Percentiles rank a stretch among this genome's conserved stretches.
Conservation (phyloP, 208 protist species). For the Angomonas ambiguus region DNA sequence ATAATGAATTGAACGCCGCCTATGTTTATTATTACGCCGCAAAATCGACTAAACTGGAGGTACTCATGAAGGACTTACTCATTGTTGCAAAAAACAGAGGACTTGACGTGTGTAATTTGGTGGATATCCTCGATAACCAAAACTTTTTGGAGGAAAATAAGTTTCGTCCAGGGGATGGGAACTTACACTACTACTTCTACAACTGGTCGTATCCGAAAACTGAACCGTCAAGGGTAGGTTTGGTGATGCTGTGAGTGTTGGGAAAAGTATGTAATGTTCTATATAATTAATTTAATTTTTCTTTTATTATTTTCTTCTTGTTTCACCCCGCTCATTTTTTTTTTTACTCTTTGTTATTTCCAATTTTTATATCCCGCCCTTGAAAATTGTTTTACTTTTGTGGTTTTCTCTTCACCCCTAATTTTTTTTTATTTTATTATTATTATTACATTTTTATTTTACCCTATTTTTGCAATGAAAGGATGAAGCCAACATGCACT, state of each 20-base stretch:
- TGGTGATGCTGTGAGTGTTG: constrained; percentile 90
- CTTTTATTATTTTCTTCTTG: constrained; percentile 10
- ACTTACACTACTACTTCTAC: constrained; percentile 99
- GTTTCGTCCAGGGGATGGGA: constrained; percentile 97
- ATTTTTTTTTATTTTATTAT: too few relatives aligned
- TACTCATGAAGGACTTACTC: constrained; percentile 92
- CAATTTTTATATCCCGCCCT: background rate
- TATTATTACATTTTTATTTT: too few relatives aligned
- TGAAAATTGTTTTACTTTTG: too few relatives aligned
- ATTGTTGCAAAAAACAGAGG: constrained; percentile 80
- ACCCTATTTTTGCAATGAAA: too few relatives aligned
- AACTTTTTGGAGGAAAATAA: constrained; percentile 93
- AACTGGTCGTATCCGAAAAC: constrained; percentile 94
- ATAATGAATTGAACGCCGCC: constrained; percentile 92
- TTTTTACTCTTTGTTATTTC: background rate
- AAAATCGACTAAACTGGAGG: constrained; percentile 64
- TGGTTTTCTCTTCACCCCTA: too few relatives aligned
- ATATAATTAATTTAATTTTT: constrained; percentile 14
- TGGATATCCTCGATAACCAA: constrained; percentile 95
- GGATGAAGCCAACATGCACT: too few relatives aligned
- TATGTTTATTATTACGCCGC: constrained; percentile 97
- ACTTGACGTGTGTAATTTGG: constrained; percentile 99
- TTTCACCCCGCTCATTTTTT: background rate
- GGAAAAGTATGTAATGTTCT: constrained; percentile 13
- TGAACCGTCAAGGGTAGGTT: constrained; percentile 68